phyloP scores from a whole-genome alignment of 164 flowering plant species.

The Brasenia schreberi region DNA sequence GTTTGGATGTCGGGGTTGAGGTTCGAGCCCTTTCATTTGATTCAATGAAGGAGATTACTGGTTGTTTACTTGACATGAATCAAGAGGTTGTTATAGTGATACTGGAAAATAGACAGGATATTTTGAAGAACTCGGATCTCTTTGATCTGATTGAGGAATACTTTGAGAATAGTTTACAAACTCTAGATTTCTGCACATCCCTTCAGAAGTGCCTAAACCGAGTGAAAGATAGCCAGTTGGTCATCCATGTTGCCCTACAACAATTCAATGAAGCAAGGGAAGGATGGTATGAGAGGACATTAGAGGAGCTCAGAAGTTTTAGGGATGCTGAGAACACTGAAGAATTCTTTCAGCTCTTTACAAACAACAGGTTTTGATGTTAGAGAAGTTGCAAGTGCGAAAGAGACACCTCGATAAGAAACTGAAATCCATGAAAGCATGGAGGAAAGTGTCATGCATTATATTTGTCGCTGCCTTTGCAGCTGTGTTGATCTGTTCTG shows the following conservation, averaged over 20 bases:
- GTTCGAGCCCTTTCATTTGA: slow-evolving; percentile 47
- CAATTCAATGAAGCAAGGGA: slow-evolving; percentile 47
- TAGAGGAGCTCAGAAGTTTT: slow-evolving; percentile 43
- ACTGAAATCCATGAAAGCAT: slow-evolving; percentile 32
- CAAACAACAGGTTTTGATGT: slow-evolving; percentile 41
- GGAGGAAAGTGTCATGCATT: slow-evolving; percentile 59
- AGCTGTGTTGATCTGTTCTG: slow-evolving; percentile 59
- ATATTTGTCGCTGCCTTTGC: slow-evolving; percentile 59
- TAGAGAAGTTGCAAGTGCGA: slow-evolving; percentile 35
- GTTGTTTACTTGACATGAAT: slow-evolving; percentile 56
- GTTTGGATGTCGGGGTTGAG: slow-evolving; percentile 40
- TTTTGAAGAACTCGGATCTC: slow-evolving; percentile 57
- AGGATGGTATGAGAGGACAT: slow-evolving; percentile 25
- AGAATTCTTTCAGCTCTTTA: slow-evolving; percentile 47
- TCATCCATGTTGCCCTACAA: slow-evolving; percentile 44
- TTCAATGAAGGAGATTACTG: slow-evolving; percentile 53
- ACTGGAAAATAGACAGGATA: slow-evolving; percentile 44
- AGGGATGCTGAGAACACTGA: slow-evolving; percentile 48
- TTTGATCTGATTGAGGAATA: slow-evolving; percentile 59
- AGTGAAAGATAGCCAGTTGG: slow-evolving; percentile 52
- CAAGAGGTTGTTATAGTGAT: slow-evolving; percentile 60
- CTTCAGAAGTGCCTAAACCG: slow-evolving; percentile 54
- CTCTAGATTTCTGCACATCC: slow-evolving; percentile 60
- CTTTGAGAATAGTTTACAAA: slow-evolving; percentile 58
- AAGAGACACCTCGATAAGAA: slow-evolving; percentile 68